Base-by-base conservation (phyloP, 2,329 filamentous ascomycete species). In the Zasmidium angulare region DNA sequence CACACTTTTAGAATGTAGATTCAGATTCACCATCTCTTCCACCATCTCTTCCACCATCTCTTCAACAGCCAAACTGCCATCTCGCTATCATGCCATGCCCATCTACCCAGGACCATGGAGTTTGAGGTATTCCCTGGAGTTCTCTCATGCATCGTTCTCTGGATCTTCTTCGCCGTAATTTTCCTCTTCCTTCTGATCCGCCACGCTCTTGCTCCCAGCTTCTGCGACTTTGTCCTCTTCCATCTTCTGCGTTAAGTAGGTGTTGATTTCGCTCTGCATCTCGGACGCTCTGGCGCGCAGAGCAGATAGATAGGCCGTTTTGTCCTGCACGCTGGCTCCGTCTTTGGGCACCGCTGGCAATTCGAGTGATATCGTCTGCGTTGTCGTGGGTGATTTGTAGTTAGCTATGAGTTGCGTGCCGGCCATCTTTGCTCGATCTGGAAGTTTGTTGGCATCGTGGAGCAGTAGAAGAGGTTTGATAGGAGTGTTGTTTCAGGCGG, bases 101-200 rank as follows among this genome's bases (percentile, higher is more conserved):
- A n/a, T n/a, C n/a, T n/a, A n/a, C n/a, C n/a, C n/a, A n/a, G n/a
- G n/a, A n/a, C n/a, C n/a, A n/a, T n/a, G n/a, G n/a, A n/a, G n/a
- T n/a, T n/a, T n/a, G n/a, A n/a, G n/a, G n/a, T n/a, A n/a, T n/a
- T n/a, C n/a, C n/a, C n/a, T n/a, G n/a, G n/a, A n/a, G n/a, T n/a
- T 49, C 14, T 43, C 49, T 63, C 59, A 63, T 2, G 64, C 66
- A 49, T 72, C 71, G 14, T 89, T 87, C 52, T 88, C 86, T 12
- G 84, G 78, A 22, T 87, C 84, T 73, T 96, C 91, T 74, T 96
- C 92, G 50, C 91, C 92, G 72, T 96, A 96, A 71, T 92, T 89
- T 68, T 90, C 85, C 71, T 91, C 89, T 29, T 78, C 75, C 56
- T 72, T 74, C 56, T 73, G 22, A 65, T 67, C 26, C 59, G 66